Percentiles rank a stretch among this genome's conserved stretches.
phyloP scores from a whole-genome alignment of 139 green algal species.

The Picochlorum sp. region DNA sequence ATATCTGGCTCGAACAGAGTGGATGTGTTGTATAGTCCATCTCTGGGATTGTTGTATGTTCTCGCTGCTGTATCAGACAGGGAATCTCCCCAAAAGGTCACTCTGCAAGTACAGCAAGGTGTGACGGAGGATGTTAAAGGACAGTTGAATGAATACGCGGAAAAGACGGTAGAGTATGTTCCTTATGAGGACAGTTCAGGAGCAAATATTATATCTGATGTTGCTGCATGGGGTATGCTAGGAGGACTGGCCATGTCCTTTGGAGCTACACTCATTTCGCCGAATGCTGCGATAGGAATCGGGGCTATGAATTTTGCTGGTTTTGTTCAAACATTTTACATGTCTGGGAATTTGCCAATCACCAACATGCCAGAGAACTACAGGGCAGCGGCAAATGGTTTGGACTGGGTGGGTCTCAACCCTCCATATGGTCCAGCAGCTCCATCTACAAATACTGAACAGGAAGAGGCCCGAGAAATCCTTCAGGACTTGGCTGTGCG shows the following conservation, averaged over 20 bases:
- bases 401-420: slow-evolving; percentile 5
- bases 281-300: slow-evolving; percentile 13
- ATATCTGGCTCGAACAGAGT: slow-evolving; percentile 9
- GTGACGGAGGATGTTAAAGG: neutral
- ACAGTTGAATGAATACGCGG: slow-evolving; percentile 6
- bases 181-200: neutral
- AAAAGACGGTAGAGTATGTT: slow-evolving; percentile 6
- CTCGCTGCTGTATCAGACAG: slow-evolving; percentile 10
- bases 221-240: slow-evolving; percentile 10
- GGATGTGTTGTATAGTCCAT: slow-evolving; percentile 19
- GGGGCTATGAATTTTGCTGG: slow-evolving; percentile 18
- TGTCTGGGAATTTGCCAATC: slow-evolving; percentile 18
- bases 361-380: slow-evolving; percentile 26
- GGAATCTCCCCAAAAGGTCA: slow-evolving; percentile 1
- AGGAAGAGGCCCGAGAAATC: neutral
- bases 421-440: slow-evolving; percentile 7
- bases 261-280: slow-evolving; percentile 14
- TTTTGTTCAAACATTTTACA: slow-evolving; percentile 25
- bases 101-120: slow-evolving; percentile 4
- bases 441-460: neutral
- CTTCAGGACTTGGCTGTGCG: neutral
- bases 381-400: neutral
- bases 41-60: slow-evolving; percentile 14
- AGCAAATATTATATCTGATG: neutral
- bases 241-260: slow-evolving; percentile 18